Evolutionary conservation across 2,329 filamentous ascomycete genomes (phyloP).

Genomic region (Dryadomyces quercivorus): DNA sequence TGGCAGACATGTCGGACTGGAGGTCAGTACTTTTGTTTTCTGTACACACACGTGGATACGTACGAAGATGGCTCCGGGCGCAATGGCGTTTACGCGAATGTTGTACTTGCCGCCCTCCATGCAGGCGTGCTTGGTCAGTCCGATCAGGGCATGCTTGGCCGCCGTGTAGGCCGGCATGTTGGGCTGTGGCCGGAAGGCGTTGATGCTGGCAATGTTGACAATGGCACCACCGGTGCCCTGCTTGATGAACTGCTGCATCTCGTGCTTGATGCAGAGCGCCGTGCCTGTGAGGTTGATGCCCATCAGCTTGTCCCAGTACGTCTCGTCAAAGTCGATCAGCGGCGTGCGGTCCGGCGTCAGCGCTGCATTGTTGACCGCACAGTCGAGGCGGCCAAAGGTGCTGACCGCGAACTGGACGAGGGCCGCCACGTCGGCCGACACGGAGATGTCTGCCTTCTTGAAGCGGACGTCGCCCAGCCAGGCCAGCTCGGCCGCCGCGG

Average conservation of each 20-base stretch:
- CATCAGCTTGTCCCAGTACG: background rate
- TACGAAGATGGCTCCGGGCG: background rate
- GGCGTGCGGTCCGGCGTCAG: background rate
- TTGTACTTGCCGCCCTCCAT: slow-evolving; percentile 11
- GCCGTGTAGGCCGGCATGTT: slow-evolving; percentile 14
- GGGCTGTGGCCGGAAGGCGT: slow-evolving; percentile 8
- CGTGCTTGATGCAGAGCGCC: background rate
- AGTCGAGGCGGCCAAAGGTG: background rate
- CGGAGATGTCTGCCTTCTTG: background rate
- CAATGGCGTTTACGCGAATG: background rate
- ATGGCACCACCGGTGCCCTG: background rate
- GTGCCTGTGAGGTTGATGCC: background rate
- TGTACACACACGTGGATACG: too few relatives aligned
- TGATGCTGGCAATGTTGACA: slow-evolving; percentile 1
- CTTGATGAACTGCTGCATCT: background rate
- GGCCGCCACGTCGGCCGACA: background rate
- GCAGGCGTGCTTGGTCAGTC: slow-evolving; percentile 42
- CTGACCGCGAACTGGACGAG: background rate
- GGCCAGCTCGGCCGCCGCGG: background rate
- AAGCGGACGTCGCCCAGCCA: background rate
- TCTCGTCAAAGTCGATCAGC: background rate
- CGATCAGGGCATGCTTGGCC: slow-evolving; percentile 16
- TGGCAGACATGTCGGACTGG: too few relatives aligned
- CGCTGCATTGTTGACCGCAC: background rate
- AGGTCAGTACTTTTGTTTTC: too few relatives aligned